phyloP scores from a whole-genome alignment of 768 basidiomycete genomes.

The Podaxis sp. region DNA sequence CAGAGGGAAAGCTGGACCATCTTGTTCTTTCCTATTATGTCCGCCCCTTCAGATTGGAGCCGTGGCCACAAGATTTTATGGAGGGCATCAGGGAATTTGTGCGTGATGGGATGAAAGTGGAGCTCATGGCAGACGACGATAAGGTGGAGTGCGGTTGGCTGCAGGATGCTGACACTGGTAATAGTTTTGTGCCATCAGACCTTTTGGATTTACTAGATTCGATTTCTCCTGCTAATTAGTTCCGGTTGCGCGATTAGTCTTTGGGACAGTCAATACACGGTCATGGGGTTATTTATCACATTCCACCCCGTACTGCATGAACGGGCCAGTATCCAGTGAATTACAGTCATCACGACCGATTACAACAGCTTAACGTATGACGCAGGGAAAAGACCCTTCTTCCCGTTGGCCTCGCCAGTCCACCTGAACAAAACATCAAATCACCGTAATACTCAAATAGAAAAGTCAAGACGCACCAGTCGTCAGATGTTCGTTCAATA shows the following conservation, averaged over 20 bases:
- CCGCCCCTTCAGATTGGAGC: too few relatives aligned
- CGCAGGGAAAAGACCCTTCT: conserved; percentile 62
- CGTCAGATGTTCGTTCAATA: conserved; percentile 65
- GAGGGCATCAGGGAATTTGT: not conserved
- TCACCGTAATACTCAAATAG: not conserved
- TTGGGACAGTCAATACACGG: not conserved
- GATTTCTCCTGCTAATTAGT: not conserved
- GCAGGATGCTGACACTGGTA: not conserved
- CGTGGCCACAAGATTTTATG: too few relatives aligned
- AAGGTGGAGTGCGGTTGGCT: not conserved
- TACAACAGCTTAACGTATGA: conserved; percentile 65
- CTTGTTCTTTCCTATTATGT: too few relatives aligned
- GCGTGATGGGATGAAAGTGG: not conserved
- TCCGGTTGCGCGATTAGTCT: not conserved
- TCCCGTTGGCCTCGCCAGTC: conserved; percentile 61
- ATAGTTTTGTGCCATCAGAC: not conserved
- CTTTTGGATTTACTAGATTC: not conserved
- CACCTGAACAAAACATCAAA: conserved; percentile 44
- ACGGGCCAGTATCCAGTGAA: not conserved
- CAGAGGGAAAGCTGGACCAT: too few relatives aligned
- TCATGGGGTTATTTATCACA: not conserved
- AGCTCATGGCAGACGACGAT: not conserved
- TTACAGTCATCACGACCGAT: conserved; percentile 4
- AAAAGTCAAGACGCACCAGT: conserved; percentile 54
- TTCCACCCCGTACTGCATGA: not conserved